Evolutionary conservation across 2,329 filamentous ascomycete genomes (phyloP).

Genomic region (Clonostachys chloroleuca): DNA sequence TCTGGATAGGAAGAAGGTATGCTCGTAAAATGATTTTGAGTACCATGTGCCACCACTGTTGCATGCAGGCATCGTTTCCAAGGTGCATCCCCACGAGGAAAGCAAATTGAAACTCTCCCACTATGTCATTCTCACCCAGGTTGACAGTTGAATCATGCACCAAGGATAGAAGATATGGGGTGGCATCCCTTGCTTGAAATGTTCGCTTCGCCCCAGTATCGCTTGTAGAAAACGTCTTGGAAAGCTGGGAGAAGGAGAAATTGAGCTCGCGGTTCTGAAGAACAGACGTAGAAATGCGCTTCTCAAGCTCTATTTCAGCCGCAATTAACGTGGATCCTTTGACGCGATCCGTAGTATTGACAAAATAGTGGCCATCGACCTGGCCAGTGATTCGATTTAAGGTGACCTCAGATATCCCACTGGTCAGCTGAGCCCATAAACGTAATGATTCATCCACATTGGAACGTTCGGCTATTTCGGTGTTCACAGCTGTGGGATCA

Average conservation of each 20-base stretch:
- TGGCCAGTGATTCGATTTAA: constrained; percentile 42
- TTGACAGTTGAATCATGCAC: constrained; percentile 20
- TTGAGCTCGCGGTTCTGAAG: constrained; percentile 32
- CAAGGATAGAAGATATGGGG: constrained; percentile 34
- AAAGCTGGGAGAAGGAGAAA: constrained; percentile 40
- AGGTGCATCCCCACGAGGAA: constrained; percentile 54
- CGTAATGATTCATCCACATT: constrained; percentile 14
- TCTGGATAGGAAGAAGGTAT: constrained; percentile 32
- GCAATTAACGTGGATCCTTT: constrained; percentile 32
- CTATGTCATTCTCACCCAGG: constrained; percentile 33
- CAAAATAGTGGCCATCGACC: constrained; percentile 37
- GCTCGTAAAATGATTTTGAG: constrained; percentile 47
- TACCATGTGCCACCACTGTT: constrained; percentile 57
- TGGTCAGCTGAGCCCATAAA: constrained; percentile 50
- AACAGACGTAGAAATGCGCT: constrained; percentile 22
- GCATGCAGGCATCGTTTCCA: constrained; percentile 53
- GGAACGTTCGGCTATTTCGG: constrained; percentile 5
- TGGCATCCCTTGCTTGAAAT: constrained; percentile 42
- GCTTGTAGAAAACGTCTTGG: constrained; percentile 34
- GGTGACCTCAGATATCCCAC: constrained; percentile 35
- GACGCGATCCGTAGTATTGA: constrained; percentile 50
- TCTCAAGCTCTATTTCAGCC: constrained; percentile 31
- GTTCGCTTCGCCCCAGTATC: constrained; percentile 30
- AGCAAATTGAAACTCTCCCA: constrained; percentile 58
- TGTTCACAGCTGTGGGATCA: constrained; percentile 21